Evolutionary conservation across 768 basidiomycete genomes (phyloP), one percentile per base, ranked within the genome.

Genomic region (Hypholoma sublateritium): DNA sequence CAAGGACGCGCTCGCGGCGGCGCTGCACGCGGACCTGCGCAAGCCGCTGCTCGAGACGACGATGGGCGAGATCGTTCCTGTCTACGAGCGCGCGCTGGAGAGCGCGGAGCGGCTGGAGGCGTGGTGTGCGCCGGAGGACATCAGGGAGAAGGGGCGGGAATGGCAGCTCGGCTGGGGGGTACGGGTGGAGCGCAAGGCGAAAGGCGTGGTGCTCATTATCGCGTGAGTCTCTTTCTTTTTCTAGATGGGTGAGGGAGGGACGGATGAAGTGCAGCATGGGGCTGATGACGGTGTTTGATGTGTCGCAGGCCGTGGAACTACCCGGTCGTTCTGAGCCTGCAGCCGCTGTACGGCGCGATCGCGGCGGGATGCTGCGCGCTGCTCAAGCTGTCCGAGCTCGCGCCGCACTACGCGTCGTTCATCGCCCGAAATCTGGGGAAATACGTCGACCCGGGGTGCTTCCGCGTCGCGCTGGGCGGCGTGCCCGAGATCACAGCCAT

Each of bases 341-440:
- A 80, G 37, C 87, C 88, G 3, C 70, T 87, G 19, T 75, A 80
- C 49, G 89, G 89, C 4, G 90, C 90, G 1, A 87, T 93, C 48
- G 77, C 88, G 0, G 88, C 89, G 0, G 91, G 90, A 0, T 88
- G 86, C 62, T 78, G 84, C n/a, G 80, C 78, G 0, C 77, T 84
- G 8, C 45, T 91, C 63, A 91, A 92, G 65, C 79, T 81, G 0
- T 89, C 88, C 7, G 91, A 92, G 64, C 65, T 83, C 46, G 67
- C 76, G 0, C 81, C 86, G 0, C 69, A 76, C 41, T 75, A 74
- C 55, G 76, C 83, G 0, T 62, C 70, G 3, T 76, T 88, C 3
- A 59, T 91, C 2, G 77, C 81, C 0, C 72, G 77, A 13, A 74
- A 88, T 21, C 45, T 89, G 22, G 81, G 85, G 2, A 78, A 81